Conservation (phyloP, 768 basidiomycete species). For the Lentinula guzmanii region DNA sequence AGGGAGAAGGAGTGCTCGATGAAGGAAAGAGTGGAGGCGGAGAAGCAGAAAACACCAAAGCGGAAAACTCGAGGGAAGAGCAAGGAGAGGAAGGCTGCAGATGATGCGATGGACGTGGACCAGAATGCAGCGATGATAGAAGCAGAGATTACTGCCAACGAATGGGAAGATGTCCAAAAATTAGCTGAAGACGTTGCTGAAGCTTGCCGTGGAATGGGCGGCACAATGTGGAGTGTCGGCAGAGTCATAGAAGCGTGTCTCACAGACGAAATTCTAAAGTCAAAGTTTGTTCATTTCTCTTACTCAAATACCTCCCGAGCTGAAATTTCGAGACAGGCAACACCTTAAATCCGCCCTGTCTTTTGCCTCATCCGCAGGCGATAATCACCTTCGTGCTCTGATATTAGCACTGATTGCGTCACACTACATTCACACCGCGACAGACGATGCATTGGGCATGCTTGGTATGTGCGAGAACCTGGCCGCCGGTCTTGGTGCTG, state of each 20-base stretch:
- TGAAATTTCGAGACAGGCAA: constrained; percentile 27
- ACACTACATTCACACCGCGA: constrained; percentile 67
- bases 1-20: neutral
- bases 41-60: neutral
- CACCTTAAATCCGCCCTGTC: constrained; percentile 56
- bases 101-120: constrained; percentile 1
- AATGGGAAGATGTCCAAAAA: constrained; percentile 23
- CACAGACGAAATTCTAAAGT: constrained; percentile 47
- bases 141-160: constrained; percentile 9
- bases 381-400: constrained; percentile 70
- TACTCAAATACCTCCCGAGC: neutral
- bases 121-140: constrained; percentile 7
- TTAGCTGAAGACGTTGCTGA: constrained; percentile 31
- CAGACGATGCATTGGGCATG: constrained; percentile 63
- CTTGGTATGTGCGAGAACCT: constrained; percentile 64
- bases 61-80: neutral
- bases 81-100: constrained; percentile 3
- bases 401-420: constrained; percentile 62
- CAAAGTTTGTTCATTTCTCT: constrained; percentile 43
- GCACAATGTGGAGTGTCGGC: constrained; percentile 49
- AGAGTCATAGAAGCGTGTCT: constrained; percentile 49
- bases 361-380: constrained; percentile 50
- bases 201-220: constrained; percentile 46
- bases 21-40: neutral
- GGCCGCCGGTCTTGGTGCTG: constrained; percentile 62